Base-by-base conservation (phyloP, 2,329 filamentous ascomycete genomes). In the Xylaria sp. region DNA sequence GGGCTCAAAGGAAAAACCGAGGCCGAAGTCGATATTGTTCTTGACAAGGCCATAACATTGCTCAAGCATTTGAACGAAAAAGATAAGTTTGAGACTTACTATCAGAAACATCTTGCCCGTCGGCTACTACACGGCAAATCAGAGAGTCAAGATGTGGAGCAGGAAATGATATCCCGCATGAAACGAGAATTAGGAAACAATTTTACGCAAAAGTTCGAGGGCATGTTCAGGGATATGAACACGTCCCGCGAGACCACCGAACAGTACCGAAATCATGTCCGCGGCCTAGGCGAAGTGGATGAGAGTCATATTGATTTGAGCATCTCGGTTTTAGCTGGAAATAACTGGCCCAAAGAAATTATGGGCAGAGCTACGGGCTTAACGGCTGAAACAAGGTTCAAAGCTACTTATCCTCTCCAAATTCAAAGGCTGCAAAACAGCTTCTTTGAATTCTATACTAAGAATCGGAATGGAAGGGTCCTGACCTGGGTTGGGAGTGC, bases 191-290 rank as follows among this genome's bases (percentile, higher is more conserved):
- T 98, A 59, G 96, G 96, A 44, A 97, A 96, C 77, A 90, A 94
- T 72, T 98, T 98, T 77, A 98, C 96, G 0, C 84, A 89, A 75
- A 97, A 96, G 77, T 88, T 99, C 50, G 96, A 99, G 77, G 92
- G 94, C 71, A 98, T 99, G 94, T 97, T 99, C 83, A 94, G 94
- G 80, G 96, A 99, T 75, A 94, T 98, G 87, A 89, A 90, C 17
- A 89, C 94, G 13, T 97, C 94, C 0, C 89, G 91, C 61, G 95
- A 97, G 71, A 85, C 97, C 29, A 93, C 92, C 0, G 81, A 88
- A 13, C 89, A 87, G 63, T 98, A 96, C 81, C 91, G 90, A 71
- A 85, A 87, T 17, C 88, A 95, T 69, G 88, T 88, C 53, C 79
- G 81, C 33, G 81, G 79, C 33, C 79, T 87, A 11, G 78, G 86